Conservation (phyloP, 331 rosid genomes). For the Pyrus hybrid region DNA sequence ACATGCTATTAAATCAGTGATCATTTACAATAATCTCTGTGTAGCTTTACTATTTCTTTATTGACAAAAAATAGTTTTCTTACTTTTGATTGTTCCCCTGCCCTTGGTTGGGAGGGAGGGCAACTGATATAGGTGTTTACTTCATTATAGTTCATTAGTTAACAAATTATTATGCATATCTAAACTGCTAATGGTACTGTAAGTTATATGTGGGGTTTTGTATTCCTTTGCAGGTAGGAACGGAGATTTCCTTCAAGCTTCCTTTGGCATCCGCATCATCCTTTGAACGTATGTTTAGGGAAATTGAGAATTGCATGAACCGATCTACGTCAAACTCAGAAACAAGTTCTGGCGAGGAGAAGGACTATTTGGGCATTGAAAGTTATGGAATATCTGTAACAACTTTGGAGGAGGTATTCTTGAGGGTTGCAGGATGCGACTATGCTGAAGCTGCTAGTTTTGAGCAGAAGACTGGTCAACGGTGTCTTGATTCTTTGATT, state of each 20-base stretch:
- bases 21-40: neutral
- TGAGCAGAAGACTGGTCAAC: constrained; percentile 29
- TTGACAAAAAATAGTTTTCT: neutral
- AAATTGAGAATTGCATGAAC: constrained; percentile 84
- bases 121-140: neutral
- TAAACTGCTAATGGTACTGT: constrained; percentile 2
- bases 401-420: constrained; percentile 94
- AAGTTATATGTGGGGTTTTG: constrained; percentile 1
- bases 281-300: constrained; percentile 87
- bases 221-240: constrained; percentile 73
- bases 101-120: neutral
- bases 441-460: constrained; percentile 50
- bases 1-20: neutral
- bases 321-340: constrained; percentile 31
- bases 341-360: constrained; percentile 18
- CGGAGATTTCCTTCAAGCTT: constrained; percentile 97
- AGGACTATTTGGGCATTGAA: constrained; percentile 64
- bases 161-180: neutral
- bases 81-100: neutral
- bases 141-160: neutral
- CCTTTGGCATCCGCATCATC: constrained; percentile 82
- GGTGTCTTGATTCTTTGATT: constrained; percentile 29
- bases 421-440: constrained; percentile 89
- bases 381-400: constrained; percentile 97
- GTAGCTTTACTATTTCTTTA: neutral